Evolutionary conservation across 306 rosid species (phyloP), one percentile per base, ranked within the genome.

Genomic region (Acacia melanoxylon): DNA sequence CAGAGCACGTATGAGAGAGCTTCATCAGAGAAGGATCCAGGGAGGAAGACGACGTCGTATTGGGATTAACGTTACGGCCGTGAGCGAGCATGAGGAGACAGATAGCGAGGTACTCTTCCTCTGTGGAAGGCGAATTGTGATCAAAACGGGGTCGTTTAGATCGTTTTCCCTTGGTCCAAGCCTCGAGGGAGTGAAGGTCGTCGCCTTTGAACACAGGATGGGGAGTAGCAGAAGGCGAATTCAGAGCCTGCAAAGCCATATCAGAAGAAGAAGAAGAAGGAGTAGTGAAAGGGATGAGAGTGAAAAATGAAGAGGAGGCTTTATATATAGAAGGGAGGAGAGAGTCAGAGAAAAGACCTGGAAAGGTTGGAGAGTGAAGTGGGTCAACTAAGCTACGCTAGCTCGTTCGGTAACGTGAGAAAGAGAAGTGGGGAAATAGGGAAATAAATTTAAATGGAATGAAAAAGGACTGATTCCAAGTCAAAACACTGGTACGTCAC

Each of bases 61-160:
- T 27, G 66, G 68, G 0, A 10, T 52, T 6, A 25, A 7, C n/a
- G n/a, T 66, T 40, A 11, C 88, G 88, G 79, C 97, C 84, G 7
- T 89, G 97, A 4, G 99, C 96, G 1, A 95, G 91, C 96, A 95
- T 93, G 94, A 95, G 87, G 83, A 95, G 99, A 76, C 99, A 95
- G 78, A 95, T 94, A 81, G 99, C 99, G 15, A 95, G 91, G 70
- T 95, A 93, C 78, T 95, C 98, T 70, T 95, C 99, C 10, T 95
- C 98, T 0, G 96, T 70, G 0, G 92, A 76, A 0, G 89, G 84
- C 54, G 78, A 83, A 13, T 69, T 85, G 58, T 67, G 73, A 2
- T 87, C 90, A 1, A 81, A 5, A 48, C 90, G 95, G 0, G 89
- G 90, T 44, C 91, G 91, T 75, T 81, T 89, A 1, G 98, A 92